phyloP scores from a whole-genome alignment of 2,329 filamentous ascomycete genomes.

The Microcyclosporella mali region DNA sequence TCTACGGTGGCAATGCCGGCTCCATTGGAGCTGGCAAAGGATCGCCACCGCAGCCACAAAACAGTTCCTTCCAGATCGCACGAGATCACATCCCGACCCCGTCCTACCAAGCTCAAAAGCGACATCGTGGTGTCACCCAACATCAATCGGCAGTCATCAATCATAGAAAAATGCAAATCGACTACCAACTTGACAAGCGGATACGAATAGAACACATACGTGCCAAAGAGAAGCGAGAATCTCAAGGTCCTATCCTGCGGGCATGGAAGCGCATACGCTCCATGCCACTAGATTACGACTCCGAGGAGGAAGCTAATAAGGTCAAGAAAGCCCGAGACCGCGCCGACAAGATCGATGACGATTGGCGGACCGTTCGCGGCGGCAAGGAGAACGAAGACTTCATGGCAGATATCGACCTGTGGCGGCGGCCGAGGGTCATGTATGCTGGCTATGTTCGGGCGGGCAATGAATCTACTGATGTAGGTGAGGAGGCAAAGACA shows the following conservation, averaged over 20 bases:
- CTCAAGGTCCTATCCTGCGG: slow-evolving; percentile 61
- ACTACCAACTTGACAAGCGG: slow-evolving; percentile 72
- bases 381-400: slow-evolving; percentile 28
- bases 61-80: slow-evolving; percentile 21
- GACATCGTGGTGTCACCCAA: slow-evolving; percentile 69
- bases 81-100: slow-evolving; percentile 30
- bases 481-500: slow-evolving; percentile 65
- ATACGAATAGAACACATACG: slow-evolving; percentile 60
- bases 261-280: slow-evolving; percentile 58
- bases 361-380: slow-evolving; percentile 17
- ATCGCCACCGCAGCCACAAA: slow-evolving; percentile 11
- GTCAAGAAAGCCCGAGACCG: slow-evolving; percentile 22
- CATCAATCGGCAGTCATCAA: slow-evolving; percentile 77
- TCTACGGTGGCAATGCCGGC: slow-evolving; percentile 5
- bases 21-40: slow-evolving; percentile 10
- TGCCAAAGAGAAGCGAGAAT: slow-evolving; percentile 55
- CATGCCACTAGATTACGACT: slow-evolving; percentile 43
- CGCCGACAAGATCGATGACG: slow-evolving; percentile 34
- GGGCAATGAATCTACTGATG: slow-evolving; percentile 60
- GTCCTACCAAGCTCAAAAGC: slow-evolving; percentile 36
- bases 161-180: slow-evolving; percentile 72
- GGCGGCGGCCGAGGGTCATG: slow-evolving; percentile 19
- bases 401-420: slow-evolving; percentile 19
- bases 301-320: slow-evolving; percentile 35
- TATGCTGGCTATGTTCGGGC: slow-evolving; percentile 55